These are phyloP conservation scores for Dioscorea zingiberensis DNA, from an alignment of 106 monocot genomes.

Conservation along the genomic window DNA sequence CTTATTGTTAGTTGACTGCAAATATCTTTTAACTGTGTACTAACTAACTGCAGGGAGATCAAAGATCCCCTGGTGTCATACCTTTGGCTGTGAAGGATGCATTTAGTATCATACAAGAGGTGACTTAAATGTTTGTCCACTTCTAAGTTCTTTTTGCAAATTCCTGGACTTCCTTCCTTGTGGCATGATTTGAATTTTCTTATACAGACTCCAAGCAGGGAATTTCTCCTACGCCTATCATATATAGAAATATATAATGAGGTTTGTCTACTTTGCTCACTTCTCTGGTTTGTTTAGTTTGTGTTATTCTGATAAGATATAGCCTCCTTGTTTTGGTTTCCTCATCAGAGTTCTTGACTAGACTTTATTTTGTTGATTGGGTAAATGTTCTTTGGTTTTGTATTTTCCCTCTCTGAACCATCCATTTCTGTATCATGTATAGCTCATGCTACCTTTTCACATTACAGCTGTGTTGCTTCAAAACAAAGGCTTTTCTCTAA, in stretches of 20 bases:
- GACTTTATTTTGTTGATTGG: neutral
- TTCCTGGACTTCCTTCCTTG: no score
- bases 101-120: conserved; percentile 97
- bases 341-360: neutral
- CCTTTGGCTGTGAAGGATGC: conserved; percentile 97
- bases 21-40: no score
- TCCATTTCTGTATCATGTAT: no score
- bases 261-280: conserved; percentile 30
- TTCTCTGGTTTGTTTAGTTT: neutral
- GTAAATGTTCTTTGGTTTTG: neutral
- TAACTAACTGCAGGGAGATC: conserved; percentile 68
- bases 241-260: conserved; percentile 99
- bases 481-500: no score
- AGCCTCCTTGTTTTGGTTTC: neutral
- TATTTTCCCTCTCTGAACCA: neutral
- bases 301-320: neutral
- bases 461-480: no score
- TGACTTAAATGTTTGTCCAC: conserved; percentile 2
- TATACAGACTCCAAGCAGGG: conserved; percentile 82
- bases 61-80: conserved; percentile 95
- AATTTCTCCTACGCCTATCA: conserved; percentile 93
- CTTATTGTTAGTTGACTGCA: no score
- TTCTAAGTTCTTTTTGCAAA: no score
- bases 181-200: conserved; percentile 5
- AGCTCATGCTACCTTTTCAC: no score